Evolutionary conservation across 2,329 filamentous ascomycete genomes (phyloP).

Genomic region (Trichoderma cornu-damae): DNA sequence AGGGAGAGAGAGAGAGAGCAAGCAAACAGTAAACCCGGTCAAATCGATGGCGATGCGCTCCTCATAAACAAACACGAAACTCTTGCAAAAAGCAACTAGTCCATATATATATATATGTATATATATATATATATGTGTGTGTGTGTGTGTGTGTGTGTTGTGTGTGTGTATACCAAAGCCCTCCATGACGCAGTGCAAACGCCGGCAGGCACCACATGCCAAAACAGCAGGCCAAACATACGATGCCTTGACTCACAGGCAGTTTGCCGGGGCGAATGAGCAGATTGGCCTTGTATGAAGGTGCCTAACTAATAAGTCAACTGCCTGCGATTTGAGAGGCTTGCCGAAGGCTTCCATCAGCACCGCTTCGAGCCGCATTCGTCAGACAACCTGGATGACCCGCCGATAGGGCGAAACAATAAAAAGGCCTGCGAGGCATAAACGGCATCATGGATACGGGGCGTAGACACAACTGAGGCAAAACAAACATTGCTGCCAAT

Average conservation of each 20-base stretch:
- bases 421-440: slow-evolving; percentile 8
- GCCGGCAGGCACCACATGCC: not conserved
- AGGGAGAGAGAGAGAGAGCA: too few relatives aligned
- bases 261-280: not conserved
- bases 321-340: not conserved
- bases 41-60: too few relatives aligned
- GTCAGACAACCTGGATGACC: not conserved
- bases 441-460: too few relatives aligned
- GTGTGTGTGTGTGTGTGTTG: too few relatives aligned
- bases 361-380: not conserved
- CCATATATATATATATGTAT: not conserved
- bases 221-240: not conserved
- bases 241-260: slow-evolving; percentile 10
- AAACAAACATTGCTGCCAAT: slow-evolving; percentile 4
- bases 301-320: not conserved
- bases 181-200: not conserved
- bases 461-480: too few relatives aligned
- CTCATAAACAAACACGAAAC: too few relatives aligned
- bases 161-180: too few relatives aligned
- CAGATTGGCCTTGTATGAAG: not conserved
- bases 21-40: too few relatives aligned
- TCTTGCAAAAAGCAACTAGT: not conserved
- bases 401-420: slow-evolving; percentile 3
- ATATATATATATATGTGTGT: too few relatives aligned
- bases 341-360: slow-evolving; percentile 8